Evolutionary conservation across 495 filamentous ascomycete genomes (phyloP).

Genomic region (Xylaria intraflava): DNA sequence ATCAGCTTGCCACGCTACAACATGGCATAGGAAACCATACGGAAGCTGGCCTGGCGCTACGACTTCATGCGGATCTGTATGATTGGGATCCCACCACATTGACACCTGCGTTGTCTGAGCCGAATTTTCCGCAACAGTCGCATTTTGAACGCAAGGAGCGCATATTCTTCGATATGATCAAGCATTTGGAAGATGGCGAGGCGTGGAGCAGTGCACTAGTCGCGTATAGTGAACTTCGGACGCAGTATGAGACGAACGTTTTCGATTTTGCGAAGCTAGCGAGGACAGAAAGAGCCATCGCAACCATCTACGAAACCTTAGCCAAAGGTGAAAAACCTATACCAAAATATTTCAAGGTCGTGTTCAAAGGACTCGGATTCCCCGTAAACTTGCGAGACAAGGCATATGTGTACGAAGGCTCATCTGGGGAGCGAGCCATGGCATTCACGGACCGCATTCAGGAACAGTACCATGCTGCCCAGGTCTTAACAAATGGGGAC

Average conservation of each 20-base stretch:
- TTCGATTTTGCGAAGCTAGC: conserved; percentile 93
- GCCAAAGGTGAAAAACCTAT: conserved; percentile 68
- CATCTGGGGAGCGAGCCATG: conserved; percentile 64
- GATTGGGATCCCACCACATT: conserved; percentile 73
- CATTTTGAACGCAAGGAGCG: conserved; percentile 90
- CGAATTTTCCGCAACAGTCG: conserved; percentile 72
- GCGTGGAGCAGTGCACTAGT: conserved; percentile 88
- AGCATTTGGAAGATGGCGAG: conserved; percentile 84
- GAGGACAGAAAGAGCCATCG: conserved; percentile 82
- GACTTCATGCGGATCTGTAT: conserved; percentile 88
- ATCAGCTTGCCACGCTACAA: conserved; percentile 81
- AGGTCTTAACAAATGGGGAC: conserved; percentile 65
- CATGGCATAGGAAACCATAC: conserved; percentile 68
- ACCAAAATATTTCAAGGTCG: conserved; percentile 86
- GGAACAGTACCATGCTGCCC: conserved; percentile 80
- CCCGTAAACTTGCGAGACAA: conserved; percentile 74
- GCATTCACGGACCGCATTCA: conserved; percentile 91
- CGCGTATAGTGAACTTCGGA: conserved; percentile 83
- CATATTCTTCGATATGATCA: conserved; percentile 90
- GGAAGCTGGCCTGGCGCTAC: conserved; percentile 85
- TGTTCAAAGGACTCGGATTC: conserved; percentile 89
- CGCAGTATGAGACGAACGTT: conserved; percentile 78
- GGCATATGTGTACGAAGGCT: conserved; percentile 85
- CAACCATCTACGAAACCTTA: conserved; percentile 84
- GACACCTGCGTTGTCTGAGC: conserved; percentile 64